A percentile compares a stretch with the other conserved stretches of the same genome.
Evolutionary conservation across 345 rosid species (phyloP).

Genomic region (Bruguiera parviflora): DNA sequence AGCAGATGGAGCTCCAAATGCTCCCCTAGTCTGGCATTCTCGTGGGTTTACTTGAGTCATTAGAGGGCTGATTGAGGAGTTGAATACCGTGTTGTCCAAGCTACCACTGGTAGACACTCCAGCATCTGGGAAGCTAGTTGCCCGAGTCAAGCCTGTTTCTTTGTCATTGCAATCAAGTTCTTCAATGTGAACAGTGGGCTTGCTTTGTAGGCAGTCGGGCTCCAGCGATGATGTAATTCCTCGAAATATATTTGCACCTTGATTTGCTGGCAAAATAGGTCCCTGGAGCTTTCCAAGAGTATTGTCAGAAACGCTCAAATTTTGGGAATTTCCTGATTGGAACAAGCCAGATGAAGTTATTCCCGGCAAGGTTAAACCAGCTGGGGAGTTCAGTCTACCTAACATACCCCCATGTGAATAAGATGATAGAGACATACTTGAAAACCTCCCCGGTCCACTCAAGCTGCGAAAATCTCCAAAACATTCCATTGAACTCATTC

Average conservation of each 20-base stretch:
- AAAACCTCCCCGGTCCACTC: slow-evolving; percentile 48
- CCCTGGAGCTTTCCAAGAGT: slow-evolving; percentile 48
- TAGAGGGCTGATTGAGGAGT: slow-evolving; percentile 37
- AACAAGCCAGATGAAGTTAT: slow-evolving; percentile 47
- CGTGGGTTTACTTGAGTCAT: slow-evolving; percentile 41
- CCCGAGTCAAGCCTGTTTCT: slow-evolving; percentile 26
- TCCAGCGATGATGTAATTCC: slow-evolving; percentile 45
- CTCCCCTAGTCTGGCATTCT: slow-evolving; percentile 26
- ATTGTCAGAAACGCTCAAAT: slow-evolving; percentile 34
- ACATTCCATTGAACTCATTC: slow-evolving; percentile 50
- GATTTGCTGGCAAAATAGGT: slow-evolving; percentile 35
- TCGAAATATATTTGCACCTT: slow-evolving; percentile 38
- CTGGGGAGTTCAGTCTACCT: slow-evolving; percentile 53
- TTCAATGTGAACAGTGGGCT: slow-evolving; percentile 36
- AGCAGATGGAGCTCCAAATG: slow-evolving; percentile 45
- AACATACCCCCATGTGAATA: slow-evolving; percentile 47
- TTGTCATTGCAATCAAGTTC: slow-evolving; percentile 39
- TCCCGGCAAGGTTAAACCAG: slow-evolving; percentile 48
- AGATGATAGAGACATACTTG: slow-evolving; percentile 47
- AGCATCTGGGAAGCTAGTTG: slow-evolving; percentile 35
- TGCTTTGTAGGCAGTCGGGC: slow-evolving; percentile 43
- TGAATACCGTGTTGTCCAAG: slow-evolving; percentile 40
- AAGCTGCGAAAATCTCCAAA: slow-evolving; percentile 48
- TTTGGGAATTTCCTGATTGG: slow-evolving; percentile 46
- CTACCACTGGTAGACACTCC: slow-evolving; percentile 27